A percentile compares a stretch with the other conserved stretches of the same genome.
phyloP scores from a whole-genome alignment of 345 rosid genomes.

The Salix exigua region DNA sequence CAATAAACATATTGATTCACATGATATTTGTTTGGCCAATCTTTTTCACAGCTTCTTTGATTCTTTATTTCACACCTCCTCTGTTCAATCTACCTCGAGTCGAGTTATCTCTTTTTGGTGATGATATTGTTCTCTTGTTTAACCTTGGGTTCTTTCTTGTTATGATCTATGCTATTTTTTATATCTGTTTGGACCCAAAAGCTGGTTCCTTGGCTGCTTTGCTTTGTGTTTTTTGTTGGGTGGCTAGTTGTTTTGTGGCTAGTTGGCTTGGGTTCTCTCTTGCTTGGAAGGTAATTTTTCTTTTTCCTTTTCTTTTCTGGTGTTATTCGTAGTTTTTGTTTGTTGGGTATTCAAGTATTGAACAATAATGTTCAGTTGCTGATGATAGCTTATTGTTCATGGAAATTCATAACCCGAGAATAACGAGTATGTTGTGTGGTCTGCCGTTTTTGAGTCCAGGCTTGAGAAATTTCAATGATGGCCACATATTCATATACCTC shows the following conservation, averaged over 20 bases:
- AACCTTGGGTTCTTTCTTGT: constrained; percentile 50
- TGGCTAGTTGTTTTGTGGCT: constrained; percentile 38
- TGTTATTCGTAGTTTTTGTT: neutral
- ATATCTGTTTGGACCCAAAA: constrained; percentile 47
- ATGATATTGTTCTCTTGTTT: constrained; percentile 29
- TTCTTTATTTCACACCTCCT: constrained; percentile 53
- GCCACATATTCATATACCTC: neutral
- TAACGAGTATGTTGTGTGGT: neutral
- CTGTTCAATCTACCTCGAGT: constrained; percentile 33
- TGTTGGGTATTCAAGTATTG: neutral
- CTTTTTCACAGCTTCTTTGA: constrained; percentile 45
- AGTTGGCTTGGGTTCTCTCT: constrained; percentile 46
- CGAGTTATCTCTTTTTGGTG: constrained; percentile 33
- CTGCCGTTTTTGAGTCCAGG: neutral
- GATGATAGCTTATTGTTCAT: neutral
- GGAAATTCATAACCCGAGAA: neutral
- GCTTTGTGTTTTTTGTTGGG: constrained; percentile 47
- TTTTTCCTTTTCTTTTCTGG: neutral
- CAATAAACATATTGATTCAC: constrained; percentile 51
- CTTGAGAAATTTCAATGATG: neutral
- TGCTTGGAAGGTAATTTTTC: constrained; percentile 46
- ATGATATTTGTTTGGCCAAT: constrained; percentile 64
- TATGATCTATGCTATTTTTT: constrained; percentile 41
- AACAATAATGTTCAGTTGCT: neutral
- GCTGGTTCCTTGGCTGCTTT: constrained; percentile 60